These are phyloP conservation scores for Ustilago tritici DNA, from an alignment of 1,284 basidiomycete species.

Conservation along the genomic window DNA sequence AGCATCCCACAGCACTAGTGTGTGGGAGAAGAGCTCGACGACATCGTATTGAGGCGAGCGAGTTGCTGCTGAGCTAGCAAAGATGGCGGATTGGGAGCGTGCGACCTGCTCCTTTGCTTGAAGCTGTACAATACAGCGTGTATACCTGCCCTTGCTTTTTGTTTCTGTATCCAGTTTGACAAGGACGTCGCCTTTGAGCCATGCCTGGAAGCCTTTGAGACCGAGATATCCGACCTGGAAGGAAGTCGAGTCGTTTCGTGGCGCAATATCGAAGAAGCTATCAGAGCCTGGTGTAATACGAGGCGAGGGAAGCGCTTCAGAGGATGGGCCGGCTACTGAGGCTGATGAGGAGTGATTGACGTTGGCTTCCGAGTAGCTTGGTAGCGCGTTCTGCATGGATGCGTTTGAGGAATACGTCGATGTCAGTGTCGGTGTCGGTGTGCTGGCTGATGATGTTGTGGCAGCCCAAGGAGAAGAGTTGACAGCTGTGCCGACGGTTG, in stretches of 20 bases:
- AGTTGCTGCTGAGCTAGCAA: not conserved
- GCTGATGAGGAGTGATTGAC: not conserved
- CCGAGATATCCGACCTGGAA: slow-evolving; percentile 68
- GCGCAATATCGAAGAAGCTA: slow-evolving; percentile 66
- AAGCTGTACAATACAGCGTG: slow-evolving; percentile 34
- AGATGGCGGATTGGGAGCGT: not conserved
- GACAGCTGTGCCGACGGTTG: not conserved
- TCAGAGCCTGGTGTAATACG: slow-evolving; percentile 5
- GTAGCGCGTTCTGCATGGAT: slow-evolving; percentile 14
- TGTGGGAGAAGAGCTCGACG: slow-evolving; percentile 57
- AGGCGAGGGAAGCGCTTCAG: not conserved
- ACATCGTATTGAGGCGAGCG: not conserved
- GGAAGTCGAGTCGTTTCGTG: slow-evolving; percentile 60
- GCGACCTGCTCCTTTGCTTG: slow-evolving; percentile 26
- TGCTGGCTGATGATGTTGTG: not conserved
- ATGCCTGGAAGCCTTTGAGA: slow-evolving; percentile 55
- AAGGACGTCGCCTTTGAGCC: slow-evolving; percentile 66
- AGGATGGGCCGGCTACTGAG: not conserved
- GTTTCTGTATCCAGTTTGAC: slow-evolving; percentile 59
- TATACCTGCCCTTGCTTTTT: slow-evolving; percentile 34
- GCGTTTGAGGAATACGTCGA: slow-evolving; percentile 4
- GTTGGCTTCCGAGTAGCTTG: slow-evolving; percentile 32
- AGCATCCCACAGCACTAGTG: slow-evolving; percentile 54
- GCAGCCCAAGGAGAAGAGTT: not conserved
- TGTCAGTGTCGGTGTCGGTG: not conserved